phyloP scores from a whole-genome alignment of 2,329 filamentous ascomycete species.

The Harringtonia lauricola region DNA sequence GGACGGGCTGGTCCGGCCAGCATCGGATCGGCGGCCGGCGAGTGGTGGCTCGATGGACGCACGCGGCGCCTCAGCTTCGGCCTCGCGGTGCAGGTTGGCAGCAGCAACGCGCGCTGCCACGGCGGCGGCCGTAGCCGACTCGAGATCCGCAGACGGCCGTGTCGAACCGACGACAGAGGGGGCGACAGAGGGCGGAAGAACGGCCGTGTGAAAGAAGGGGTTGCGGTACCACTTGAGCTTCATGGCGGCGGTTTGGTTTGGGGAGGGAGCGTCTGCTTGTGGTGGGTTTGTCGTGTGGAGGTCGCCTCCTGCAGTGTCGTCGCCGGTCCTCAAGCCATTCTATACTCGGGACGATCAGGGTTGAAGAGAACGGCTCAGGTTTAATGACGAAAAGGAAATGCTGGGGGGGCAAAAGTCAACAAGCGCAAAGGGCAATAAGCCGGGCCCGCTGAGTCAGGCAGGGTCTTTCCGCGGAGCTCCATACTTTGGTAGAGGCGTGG shows the following conservation, averaged over 20 bases:
- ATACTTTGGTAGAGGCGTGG: too few relatives aligned
- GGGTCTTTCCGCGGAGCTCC: too few relatives aligned
- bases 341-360: too few relatives aligned
- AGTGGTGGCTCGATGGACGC: too few relatives aligned
- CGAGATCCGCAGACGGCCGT: conserved; percentile 11
- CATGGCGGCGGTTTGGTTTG: conserved; percentile 3
- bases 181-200: conserved; percentile 12
- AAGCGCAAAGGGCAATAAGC: too few relatives aligned
- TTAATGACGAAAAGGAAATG: too few relatives aligned
- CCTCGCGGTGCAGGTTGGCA: background rate
- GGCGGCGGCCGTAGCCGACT: conserved; percentile 3
- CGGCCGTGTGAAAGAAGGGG: conserved; percentile 13
- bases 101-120: background rate
- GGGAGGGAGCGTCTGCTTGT: background rate
- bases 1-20: too few relatives aligned
- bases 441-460: background rate
- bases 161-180: conserved; percentile 7
- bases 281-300: background rate
- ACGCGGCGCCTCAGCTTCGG: background rate
- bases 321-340: too few relatives aligned
- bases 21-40: too few relatives aligned
- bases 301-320: too few relatives aligned
- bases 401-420: too few relatives aligned
- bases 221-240: conserved; percentile 14
- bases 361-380: too few relatives aligned